Percentiles rank a stretch among this genome's conserved stretches.
phyloP scores from a whole-genome alignment of 2,329 filamentous ascomycete genomes.

The Cladophialophora bantiana region DNA sequence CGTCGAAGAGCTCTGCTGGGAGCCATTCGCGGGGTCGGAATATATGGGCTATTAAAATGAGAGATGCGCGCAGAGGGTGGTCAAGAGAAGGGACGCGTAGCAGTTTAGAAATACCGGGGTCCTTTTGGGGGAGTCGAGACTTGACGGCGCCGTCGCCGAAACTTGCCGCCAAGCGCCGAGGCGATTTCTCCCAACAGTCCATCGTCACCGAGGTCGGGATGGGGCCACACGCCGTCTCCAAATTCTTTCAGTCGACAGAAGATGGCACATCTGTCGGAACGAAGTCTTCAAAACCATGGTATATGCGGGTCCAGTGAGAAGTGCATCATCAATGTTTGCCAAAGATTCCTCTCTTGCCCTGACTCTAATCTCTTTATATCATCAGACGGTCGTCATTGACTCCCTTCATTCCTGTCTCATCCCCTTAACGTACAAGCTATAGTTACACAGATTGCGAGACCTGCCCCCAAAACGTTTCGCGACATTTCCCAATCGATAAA shows the following conservation, averaged over 20 bases:
- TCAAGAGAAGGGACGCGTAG: background rate
- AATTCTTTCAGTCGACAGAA: background rate
- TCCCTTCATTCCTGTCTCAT: background rate
- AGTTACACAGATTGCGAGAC: conserved; percentile 10
- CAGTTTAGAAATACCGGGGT: background rate
- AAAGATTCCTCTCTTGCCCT: background rate
- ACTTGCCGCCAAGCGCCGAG: conserved; percentile 10
- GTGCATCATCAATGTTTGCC: no score
- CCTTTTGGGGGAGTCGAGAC: background rate
- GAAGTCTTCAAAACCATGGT: no score
- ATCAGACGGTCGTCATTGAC: background rate
- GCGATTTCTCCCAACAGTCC: background rate
- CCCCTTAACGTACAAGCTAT: conserved; percentile 19
- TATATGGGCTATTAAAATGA: background rate
- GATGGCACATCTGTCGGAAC: background rate
- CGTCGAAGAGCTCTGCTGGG: conserved; percentile 12
- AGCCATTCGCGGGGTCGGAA: conserved; percentile 3
- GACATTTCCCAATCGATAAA: conserved; percentile 4
- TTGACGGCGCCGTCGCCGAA: conserved; percentile 6
- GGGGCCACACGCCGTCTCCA: background rate
- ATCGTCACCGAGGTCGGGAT: background rate
- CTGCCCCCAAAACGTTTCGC: conserved; percentile 13
- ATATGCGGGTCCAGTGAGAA: no score
- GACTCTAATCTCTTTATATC: background rate
- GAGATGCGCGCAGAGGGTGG: background rate